These are phyloP conservation scores for Pythium myriotylum DNA, from an alignment of 352 stramenopile species.

Conservation along the genomic window DNA sequence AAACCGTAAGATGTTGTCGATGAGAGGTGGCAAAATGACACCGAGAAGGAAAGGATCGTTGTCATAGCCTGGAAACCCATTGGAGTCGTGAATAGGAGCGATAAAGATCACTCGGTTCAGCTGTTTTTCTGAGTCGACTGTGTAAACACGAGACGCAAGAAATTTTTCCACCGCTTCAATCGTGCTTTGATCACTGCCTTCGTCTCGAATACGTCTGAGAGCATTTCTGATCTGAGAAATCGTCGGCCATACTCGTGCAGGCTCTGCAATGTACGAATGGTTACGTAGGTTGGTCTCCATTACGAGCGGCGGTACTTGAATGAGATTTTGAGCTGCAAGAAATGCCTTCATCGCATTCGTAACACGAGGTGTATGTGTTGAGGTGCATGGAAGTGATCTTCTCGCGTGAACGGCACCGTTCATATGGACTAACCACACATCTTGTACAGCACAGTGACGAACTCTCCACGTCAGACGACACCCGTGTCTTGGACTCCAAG, in stretches of 20 bases:
- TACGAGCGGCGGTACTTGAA: not conserved
- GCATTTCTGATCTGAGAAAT: slow-evolving; percentile 2
- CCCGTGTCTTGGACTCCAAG: too few species aligned
- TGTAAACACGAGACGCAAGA: not conserved
- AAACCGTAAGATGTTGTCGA: not conserved
- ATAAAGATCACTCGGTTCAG: not conserved
- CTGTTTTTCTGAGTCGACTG: not conserved
- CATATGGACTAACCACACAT: not conserved
- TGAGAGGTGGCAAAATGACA: not conserved
- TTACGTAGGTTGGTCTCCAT: not conserved
- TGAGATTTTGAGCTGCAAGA: not conserved
- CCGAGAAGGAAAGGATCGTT: not conserved
- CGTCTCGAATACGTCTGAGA: slow-evolving; percentile 12
- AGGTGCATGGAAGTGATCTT: not conserved
- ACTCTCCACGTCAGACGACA: too few species aligned
- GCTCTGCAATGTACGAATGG: not conserved
- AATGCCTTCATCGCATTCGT: slow-evolving; percentile 9
- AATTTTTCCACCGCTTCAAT: not conserved
- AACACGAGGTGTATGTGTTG: slow-evolving; percentile 5
- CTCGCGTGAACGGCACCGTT: not conserved
- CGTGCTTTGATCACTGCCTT: slow-evolving; percentile 3
- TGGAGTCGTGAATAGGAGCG: not conserved
- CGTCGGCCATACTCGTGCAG: slow-evolving; percentile 2
- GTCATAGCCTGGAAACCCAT: not conserved
- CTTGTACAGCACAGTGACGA: not conserved